Base-by-base conservation (phyloP, 2,329 filamentous ascomycete genomes). In the Arthrobotrys iridis region DNA sequence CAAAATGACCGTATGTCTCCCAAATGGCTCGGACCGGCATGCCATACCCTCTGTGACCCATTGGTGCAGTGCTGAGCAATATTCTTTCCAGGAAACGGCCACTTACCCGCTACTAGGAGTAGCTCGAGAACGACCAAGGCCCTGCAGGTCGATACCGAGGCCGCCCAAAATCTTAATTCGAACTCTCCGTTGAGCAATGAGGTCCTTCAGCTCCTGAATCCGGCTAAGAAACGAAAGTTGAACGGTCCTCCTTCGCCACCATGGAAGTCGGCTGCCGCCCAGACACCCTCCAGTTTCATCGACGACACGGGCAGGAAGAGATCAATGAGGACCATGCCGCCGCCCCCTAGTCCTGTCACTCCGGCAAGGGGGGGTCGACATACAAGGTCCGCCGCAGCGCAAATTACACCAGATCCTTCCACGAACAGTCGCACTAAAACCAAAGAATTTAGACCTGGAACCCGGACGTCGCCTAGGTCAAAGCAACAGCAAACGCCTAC, bases 271-370 rank as follows among this genome's bases (percentile, higher is more conserved):
- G 87, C 91, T 77, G 87, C 87, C 72, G 92, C 91, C 41, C 91
- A 96, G 26, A 95, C 95, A 0, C 95, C 95, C 20, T 95, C 94
- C 2, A 91, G 91, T 0, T 93, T 96, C 81, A 87, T 91, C 48
- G 85, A 78, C 81, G 88, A 86, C 83, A 86, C 87, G 92, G 91
- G 77, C 88, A n/a, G 83, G 85, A 67, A 82, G 83, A 45, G 85
- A 87, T 73, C 85, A 85, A 77, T 77, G 60, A 79, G 79, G 22
- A 82, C 83, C 28, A 80, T 84, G 33, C 82, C 83, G 30, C 72
- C 66, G 4, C 72, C 72, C 18, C 65, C 64, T 40, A 57, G 59
- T n/a, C 72, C 72, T 46, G 65, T 71, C 59, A 71, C 64, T 15
- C 72, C 72, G 28, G 63, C 46, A 26, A 75, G 68, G 75, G 80